A percentile compares a stretch with the other conserved stretches of the same genome.
These are phyloP conservation scores for Fusarium ramigenum DNA, from an alignment of 2,329 filamentous ascomycete genomes.

Conservation along the genomic window DNA sequence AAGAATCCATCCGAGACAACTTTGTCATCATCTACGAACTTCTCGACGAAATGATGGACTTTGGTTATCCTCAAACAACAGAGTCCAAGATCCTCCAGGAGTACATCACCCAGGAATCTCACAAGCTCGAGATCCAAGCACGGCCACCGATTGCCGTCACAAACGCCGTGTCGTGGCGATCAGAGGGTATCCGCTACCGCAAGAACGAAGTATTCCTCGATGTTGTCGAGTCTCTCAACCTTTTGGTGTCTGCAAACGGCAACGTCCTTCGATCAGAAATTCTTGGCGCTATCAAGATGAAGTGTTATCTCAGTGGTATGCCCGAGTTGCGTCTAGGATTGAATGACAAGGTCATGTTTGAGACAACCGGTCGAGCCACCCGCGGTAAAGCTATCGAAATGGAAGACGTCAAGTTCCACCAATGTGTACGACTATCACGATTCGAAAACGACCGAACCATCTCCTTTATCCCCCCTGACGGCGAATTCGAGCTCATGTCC, in stretches of 20 bases:
- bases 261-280: conserved; percentile 97
- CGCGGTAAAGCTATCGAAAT: conserved; percentile 98
- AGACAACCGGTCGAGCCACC: conserved; percentile 93
- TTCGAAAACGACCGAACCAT: conserved; percentile 99
- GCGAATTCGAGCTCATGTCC: conserved; percentile 99
- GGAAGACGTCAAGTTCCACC: conserved; percentile 99
- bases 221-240: conserved; percentile 94
- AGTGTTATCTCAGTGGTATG: conserved; percentile 99
- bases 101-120: conserved; percentile 98
- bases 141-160: conserved; percentile 97
- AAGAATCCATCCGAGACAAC: conserved; percentile 98
- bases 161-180: conserved; percentile 97
- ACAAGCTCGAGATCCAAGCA: conserved; percentile 97
- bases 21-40: conserved; percentile 99
- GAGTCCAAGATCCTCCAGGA: conserved; percentile 99
- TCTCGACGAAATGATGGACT: conserved; percentile 99
- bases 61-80: conserved; percentile 98
- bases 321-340: conserved; percentile 91
- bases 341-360: conserved; percentile 99
- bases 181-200: conserved; percentile 96
- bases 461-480: conserved; percentile 97
- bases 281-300: conserved; percentile 98
- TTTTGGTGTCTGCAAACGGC: conserved; percentile 92
- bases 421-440: conserved; percentile 92
- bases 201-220: conserved; percentile 99